Evolutionary conservation across 345 rosid species (phyloP), one percentile per base, ranked within the genome.

Genomic region (Rhodamnia rubescens): DNA sequence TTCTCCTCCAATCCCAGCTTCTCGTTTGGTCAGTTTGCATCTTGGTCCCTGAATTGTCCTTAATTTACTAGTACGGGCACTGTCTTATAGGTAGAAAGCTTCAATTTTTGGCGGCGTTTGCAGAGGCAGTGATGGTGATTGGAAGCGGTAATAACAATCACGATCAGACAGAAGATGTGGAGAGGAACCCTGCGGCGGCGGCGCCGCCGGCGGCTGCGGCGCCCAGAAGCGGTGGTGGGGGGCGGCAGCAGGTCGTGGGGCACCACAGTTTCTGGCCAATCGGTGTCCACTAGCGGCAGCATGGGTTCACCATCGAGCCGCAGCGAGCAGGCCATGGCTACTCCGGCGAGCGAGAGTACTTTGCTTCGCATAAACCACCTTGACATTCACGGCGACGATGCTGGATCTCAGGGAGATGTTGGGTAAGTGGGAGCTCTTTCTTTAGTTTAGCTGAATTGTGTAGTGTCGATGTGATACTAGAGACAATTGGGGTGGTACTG

Each of bases 281-380:
- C 87, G 5, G 84, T 86, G 58, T 86, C 87, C 20, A 86, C 87
- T 18, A 86, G 98, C 14, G 98, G 98, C 53, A 96, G 99, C 88
- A 94, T 93, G 26, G 99, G 99, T 18, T 97, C 99, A 2, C 99
- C 98, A 2, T 97, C 98, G 2, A 95, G 97, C 92, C 91, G 95
- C 86, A 93, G 95, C 88, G 92, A 85, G 88, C 95, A 86, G 82
- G 89, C 91, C 84, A 88, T 91, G 82, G 96, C 97, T 54, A 95
- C 99, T 2, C 97, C 98, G 9, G 94, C 93, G 11, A 93, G 93
- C 64, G 99, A 96, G 86, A 93, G 36, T 84, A 88, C 98, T 53
- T 91, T 92, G 83, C 84, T 93, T 13, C 89, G 94, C 53, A 83
- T 94, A 50, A 94, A 96, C 89, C 94, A 93, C 88, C 94, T 96